Conservation (phyloP, 495 filamentous ascomycete genomes). For the Podospora bellae-mahoneyi region DNA sequence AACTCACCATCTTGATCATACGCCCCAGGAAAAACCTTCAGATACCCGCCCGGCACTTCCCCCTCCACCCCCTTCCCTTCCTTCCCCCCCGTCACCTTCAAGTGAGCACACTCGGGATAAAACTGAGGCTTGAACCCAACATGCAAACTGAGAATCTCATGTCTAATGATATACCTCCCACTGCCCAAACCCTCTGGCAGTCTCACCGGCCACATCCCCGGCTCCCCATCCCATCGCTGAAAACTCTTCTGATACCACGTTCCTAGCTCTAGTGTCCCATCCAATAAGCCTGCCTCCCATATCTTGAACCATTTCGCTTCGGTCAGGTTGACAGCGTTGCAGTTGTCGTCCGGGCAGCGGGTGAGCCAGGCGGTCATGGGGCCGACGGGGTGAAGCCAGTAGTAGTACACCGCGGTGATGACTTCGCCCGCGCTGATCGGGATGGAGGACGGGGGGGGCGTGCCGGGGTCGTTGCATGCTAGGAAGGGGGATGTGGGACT, state of each 20-base stretch:
- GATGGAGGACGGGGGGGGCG: constrained; percentile 42
- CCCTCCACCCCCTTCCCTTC: constrained; percentile 35
- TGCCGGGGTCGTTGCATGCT: constrained; percentile 45
- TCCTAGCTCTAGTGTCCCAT: constrained; percentile 46
- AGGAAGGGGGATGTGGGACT: constrained; percentile 33
- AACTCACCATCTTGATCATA: constrained; percentile 45
- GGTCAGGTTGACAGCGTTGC: constrained; percentile 39
- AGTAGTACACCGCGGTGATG: constrained; percentile 48
- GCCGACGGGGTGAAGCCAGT: constrained; percentile 53
- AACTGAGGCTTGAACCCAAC: constrained; percentile 53
- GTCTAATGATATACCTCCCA: constrained; percentile 52
- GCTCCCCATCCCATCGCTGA: constrained; percentile 44
- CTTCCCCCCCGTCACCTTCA: constrained; percentile 47
- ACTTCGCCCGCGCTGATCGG: constrained; percentile 42
- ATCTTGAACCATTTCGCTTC: constrained; percentile 51
- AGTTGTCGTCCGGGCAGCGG: constrained; percentile 40
- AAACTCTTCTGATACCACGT: constrained; percentile 53
- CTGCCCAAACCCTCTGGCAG: constrained; percentile 46
- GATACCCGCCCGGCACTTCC: constrained; percentile 25
- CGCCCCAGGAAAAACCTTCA: constrained; percentile 50
- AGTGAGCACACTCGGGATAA: constrained; percentile 55
- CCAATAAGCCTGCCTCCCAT: constrained; percentile 48
- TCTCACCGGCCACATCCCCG: constrained; percentile 47
- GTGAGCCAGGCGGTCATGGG: constrained; percentile 52
- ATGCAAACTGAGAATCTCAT: constrained; percentile 55